A percentile compares a stretch with the other conserved stretches of the same genome.
Conservation (phyloP, 2,329 filamentous ascomycete genomes). For the Monosporascus sp. region DNA sequence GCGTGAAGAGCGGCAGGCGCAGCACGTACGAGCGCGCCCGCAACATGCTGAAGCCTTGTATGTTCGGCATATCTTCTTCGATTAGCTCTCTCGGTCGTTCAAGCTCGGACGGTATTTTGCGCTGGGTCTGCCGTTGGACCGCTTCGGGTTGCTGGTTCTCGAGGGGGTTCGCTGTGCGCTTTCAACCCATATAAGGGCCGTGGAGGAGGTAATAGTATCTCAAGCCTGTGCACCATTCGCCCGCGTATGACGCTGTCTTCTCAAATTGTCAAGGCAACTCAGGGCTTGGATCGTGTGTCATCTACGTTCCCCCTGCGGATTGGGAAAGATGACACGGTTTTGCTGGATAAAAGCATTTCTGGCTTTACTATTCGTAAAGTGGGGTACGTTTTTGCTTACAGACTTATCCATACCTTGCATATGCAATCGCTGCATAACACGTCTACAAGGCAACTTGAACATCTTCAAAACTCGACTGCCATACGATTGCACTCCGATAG, state of each 20-base stretch:
- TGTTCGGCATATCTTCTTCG: slow-evolving; percentile 23
- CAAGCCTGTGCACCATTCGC: too few relatives aligned
- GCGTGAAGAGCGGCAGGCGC: slow-evolving; percentile 84
- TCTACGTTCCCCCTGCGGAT: not conserved
- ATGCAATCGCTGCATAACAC: not conserved
- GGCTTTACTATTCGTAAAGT: too few relatives aligned
- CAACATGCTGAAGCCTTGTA: slow-evolving; percentile 60
- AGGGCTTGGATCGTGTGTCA: not conserved
- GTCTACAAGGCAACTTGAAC: not conserved
- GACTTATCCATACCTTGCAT: not conserved
- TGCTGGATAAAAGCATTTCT: not conserved
- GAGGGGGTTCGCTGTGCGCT: too few relatives aligned
- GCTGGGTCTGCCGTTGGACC: too few relatives aligned
- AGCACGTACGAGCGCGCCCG: slow-evolving; percentile 77
- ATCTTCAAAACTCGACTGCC: not conserved
- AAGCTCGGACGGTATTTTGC: too few relatives aligned
- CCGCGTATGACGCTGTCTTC: too few relatives aligned
- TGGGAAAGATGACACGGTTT: not conserved
- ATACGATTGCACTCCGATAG: too few relatives aligned
- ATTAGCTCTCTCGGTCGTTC: not conserved
- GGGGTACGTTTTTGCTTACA: not conserved
- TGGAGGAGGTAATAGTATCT: too few relatives aligned
- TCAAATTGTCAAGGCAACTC: too few relatives aligned
- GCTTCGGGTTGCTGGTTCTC: too few relatives aligned
- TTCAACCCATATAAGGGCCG: too few relatives aligned